A percentile compares a stretch with the other conserved stretches of the same genome.
These are phyloP conservation scores for Capsicum baccatum DNA, from an alignment of 257 asterid genomes.

Conservation along the genomic window DNA sequence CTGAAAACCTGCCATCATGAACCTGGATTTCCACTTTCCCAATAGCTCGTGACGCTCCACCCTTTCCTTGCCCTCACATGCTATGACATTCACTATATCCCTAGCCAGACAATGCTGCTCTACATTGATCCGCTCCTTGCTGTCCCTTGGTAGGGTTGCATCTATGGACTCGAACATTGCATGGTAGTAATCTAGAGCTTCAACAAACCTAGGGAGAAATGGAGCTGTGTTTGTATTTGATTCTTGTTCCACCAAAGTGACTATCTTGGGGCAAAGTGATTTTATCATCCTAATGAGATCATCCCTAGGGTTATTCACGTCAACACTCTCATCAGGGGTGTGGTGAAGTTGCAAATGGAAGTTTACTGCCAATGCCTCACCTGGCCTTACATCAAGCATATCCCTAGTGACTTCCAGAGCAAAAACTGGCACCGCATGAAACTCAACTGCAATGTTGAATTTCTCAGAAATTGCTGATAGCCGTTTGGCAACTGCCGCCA, in stretches of 20 bases:
- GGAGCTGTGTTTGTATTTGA: slow-evolving; percentile 90
- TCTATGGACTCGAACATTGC: slow-evolving; percentile 93
- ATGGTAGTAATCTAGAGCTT: slow-evolving; percentile 72
- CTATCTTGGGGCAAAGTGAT: slow-evolving; percentile 74
- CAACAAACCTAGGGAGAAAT: slow-evolving; percentile 68
- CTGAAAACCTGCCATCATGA: slow-evolving; percentile 40
- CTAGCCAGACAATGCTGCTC: slow-evolving; percentile 40
- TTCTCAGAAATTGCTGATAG: slow-evolving; percentile 33
- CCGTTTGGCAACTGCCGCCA: slow-evolving; percentile 53
- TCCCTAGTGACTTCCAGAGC: slow-evolving; percentile 64
- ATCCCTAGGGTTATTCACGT: slow-evolving; percentile 82
- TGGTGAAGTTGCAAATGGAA: slow-evolving; percentile 95
- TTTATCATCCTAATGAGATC: slow-evolving; percentile 78
- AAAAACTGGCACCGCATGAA: slow-evolving; percentile 61
- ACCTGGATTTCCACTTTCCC: slow-evolving; percentile 44
- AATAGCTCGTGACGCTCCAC: slow-evolving; percentile 90
- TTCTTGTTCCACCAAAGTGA: slow-evolving; percentile 93
- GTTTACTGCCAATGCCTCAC: slow-evolving; percentile 86
- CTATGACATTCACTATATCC: slow-evolving; percentile 52
- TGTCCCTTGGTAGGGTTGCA: slow-evolving; percentile 41
- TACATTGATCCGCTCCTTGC: slow-evolving; percentile 36
- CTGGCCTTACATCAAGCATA: slow-evolving; percentile 74
- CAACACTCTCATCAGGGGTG: slow-evolving; percentile 92
- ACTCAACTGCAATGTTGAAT: slow-evolving; percentile 31
- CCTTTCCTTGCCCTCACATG: slow-evolving; percentile 92